Evolutionary conservation across 2,329 filamentous ascomycete genomes (phyloP).

Genomic region (Curvularia eragrostidis): DNA sequence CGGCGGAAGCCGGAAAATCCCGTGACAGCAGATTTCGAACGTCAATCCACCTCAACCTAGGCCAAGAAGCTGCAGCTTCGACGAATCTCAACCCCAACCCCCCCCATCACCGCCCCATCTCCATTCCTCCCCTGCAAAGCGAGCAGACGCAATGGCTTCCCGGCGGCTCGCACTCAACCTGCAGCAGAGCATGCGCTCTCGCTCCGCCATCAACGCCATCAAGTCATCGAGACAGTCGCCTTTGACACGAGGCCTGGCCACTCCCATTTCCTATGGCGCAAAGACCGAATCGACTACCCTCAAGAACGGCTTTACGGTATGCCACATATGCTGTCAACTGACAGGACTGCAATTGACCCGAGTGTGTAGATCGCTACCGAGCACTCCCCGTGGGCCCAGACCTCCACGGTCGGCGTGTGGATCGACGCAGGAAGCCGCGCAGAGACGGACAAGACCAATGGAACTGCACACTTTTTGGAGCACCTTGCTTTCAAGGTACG

Average conservation of each 20-base stretch:
- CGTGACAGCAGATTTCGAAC: conserved; percentile 32
- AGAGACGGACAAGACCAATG: conserved; percentile 98
- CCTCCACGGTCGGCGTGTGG: conserved; percentile 97
- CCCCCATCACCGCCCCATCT: conserved; percentile 37
- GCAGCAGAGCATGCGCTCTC: conserved; percentile 85
- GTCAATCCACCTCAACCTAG: conserved; percentile 31
- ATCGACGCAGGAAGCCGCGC: conserved; percentile 98
- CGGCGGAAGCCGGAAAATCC: conserved; percentile 28
- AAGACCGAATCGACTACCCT: conserved; percentile 96
- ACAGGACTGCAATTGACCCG: conserved; percentile 43
- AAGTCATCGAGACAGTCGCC: conserved; percentile 59
- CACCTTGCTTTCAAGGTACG: conserved; percentile 98
- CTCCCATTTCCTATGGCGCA: conserved; percentile 74
- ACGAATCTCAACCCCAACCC: conserved; percentile 33
- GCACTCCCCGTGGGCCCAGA: conserved; percentile 97
- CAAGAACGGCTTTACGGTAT: conserved; percentile 95
- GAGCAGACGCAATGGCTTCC: conserved; percentile 77
- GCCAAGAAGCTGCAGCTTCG: conserved; percentile 37
- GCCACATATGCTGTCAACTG: conserved; percentile 32
- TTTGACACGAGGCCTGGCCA: conserved; percentile 86
- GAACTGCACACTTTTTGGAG: conserved; percentile 99
- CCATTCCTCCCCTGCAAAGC: conserved; percentile 34
- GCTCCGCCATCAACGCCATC: conserved; percentile 80
- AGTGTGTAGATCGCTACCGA: conserved; percentile 85
- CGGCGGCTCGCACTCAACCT: conserved; percentile 96